Conservation (phyloP, 208 protist genomes). For the Trypanosoma avium region DNA sequence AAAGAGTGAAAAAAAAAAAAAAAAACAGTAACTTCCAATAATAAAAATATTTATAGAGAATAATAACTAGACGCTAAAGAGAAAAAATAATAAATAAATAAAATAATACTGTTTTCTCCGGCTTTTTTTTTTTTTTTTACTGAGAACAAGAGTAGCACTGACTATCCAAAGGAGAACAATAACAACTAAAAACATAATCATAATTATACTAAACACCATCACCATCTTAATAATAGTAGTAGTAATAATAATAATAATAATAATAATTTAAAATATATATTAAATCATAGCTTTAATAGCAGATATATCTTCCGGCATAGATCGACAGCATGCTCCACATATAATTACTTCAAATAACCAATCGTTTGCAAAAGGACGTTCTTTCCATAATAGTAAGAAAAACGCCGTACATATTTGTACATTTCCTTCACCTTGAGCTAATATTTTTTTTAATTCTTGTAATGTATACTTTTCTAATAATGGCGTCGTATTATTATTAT, state of each 20-base stretch:
- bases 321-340: constrained; percentile 23
- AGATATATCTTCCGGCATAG: constrained; percentile 18
- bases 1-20: not conserved
- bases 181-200: no score
- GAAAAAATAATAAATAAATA: not conserved
- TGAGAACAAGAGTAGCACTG: no score
- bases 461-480: not conserved
- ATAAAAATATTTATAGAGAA: no score
- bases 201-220: no score
- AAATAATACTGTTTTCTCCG: not conserved
- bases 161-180: no score
- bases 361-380: constrained; percentile 11
- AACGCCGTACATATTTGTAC: constrained; percentile 1
- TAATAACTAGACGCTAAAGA: not conserved
- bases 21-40: not conserved
- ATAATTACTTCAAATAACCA: constrained; percentile 25
- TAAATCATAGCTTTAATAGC: not conserved
- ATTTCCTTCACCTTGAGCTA: not conserved
- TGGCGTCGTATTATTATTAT: no score
- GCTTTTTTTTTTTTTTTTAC: no score
- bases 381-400: not conserved
- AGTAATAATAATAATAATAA: no score
- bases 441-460: not conserved
- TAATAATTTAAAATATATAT: no score
- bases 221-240: no score